These are phyloP conservation scores for Bacterosira constricta DNA, from an alignment of 108 stramenopile species.

Conservation along the genomic window DNA sequence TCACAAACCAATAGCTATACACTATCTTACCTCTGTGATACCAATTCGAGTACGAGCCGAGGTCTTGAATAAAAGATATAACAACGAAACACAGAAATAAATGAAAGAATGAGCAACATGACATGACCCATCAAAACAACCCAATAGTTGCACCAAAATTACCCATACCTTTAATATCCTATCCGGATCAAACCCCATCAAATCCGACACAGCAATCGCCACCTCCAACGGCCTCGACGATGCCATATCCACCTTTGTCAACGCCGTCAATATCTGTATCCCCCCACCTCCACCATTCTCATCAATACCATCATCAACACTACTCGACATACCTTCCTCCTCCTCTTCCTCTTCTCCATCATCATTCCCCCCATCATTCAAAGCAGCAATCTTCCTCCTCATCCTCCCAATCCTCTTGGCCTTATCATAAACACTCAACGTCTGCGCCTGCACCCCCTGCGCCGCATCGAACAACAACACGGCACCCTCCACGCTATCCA, in stretches of 20 bases:
- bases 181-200: slow-evolving; percentile 91
- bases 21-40: slow-evolving; percentile 46
- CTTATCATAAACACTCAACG: slow-evolving; percentile 94
- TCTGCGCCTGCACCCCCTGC: slow-evolving; percentile 98
- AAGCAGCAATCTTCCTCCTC: slow-evolving; percentile 40
- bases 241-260: slow-evolving; percentile 97
- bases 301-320: background rate
- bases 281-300: background rate
- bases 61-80: slow-evolving; percentile 84
- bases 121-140: no score
- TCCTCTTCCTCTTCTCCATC: no score
- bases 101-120: no score
- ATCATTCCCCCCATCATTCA: background rate
- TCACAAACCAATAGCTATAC: no score
- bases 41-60: slow-evolving; percentile 88
- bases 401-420: slow-evolving; percentile 71
- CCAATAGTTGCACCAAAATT: no score
- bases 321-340: background rate
- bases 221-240: slow-evolving; percentile 84
- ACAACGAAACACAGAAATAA: no score
- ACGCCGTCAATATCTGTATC: slow-evolving; percentile 68
- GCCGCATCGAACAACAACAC: slow-evolving; percentile 91
- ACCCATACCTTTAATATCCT: no score
- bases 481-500: slow-evolving; percentile 96
- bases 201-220: slow-evolving; percentile 83